Conservation (phyloP, 2,329 filamentous ascomycete species). For the Monosporascus sp. region DNA sequence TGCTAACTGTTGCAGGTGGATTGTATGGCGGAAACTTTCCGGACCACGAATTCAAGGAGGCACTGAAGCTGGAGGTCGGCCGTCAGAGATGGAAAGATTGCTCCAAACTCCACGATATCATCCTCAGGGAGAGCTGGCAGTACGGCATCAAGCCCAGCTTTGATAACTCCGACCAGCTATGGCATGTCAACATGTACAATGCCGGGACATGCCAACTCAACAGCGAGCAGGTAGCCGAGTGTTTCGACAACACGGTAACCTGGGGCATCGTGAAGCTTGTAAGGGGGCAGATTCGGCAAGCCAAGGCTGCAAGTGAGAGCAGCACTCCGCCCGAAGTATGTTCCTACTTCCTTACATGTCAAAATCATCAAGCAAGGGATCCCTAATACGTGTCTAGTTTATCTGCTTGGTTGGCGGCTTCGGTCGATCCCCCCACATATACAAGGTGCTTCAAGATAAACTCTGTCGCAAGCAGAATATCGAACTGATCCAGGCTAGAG, state of each 20-base stretch:
- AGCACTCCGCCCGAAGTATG: background rate
- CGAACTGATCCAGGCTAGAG: background rate
- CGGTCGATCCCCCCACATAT: background rate
- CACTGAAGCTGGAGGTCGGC: constrained; percentile 1
- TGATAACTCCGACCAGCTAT: background rate
- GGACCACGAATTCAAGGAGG: constrained; percentile 6
- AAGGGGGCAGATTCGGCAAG: background rate
- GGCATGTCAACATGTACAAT: background rate
- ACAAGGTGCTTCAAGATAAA: background rate
- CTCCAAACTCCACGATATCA: background rate
- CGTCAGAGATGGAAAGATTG: background rate
- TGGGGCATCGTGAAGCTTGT: background rate
- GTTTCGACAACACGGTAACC: background rate
- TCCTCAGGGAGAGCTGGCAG: background rate
- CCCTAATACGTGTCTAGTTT: background rate
- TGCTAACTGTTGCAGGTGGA: background rate
- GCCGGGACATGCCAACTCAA: background rate
- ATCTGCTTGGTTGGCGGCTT: background rate
- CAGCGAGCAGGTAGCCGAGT: background rate
- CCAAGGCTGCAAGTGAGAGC: background rate
- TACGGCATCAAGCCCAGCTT: background rate
- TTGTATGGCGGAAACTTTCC: constrained; percentile 9
- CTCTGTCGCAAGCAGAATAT: background rate
- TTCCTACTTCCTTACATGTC: background rate
- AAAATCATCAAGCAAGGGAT: too few species aligned